Conservation (phyloP, 257 asterid species). For the Salvia miltiorrhiza region DNA sequence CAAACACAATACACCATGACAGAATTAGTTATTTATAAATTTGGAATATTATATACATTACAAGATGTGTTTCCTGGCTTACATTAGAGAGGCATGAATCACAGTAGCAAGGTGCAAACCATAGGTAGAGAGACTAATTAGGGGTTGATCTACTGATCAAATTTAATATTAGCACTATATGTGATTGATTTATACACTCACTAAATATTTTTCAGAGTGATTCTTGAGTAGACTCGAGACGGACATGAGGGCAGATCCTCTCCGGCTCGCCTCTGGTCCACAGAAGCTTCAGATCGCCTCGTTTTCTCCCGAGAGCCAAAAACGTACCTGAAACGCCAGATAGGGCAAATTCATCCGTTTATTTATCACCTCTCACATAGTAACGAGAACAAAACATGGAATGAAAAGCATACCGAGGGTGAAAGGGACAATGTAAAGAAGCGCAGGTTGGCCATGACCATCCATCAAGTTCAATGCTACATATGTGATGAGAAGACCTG, state of each 20-base stretch:
- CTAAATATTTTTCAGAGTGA: conserved; percentile 20
- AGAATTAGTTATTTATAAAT: too few species aligned
- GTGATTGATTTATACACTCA: conserved; percentile 18
- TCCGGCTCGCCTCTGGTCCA: conserved; percentile 84
- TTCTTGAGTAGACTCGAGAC: conserved; percentile 51
- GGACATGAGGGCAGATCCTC: conserved; percentile 70
- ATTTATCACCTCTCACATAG: not conserved
- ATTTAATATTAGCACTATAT: conserved; percentile 8
- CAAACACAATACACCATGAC: too few species aligned
- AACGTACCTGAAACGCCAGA: conserved; percentile 52
- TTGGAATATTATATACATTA: too few species aligned
- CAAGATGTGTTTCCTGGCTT: too few species aligned
- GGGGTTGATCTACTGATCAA: too few species aligned
- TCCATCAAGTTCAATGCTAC: conserved; percentile 87
- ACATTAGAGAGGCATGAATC: too few species aligned
- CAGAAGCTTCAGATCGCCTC: conserved; percentile 65
- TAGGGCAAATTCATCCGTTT: not conserved
- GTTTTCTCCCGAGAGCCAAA: conserved; percentile 53
- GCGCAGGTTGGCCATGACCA: conserved; percentile 95
- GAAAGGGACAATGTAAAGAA: conserved; percentile 86
- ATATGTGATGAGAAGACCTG: conserved; percentile 80
- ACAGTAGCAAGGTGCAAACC: too few species aligned
- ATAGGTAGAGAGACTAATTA: too few species aligned
- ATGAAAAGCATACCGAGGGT: conserved; percentile 55
- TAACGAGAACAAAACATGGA: not conserved